Evolutionary conservation across 106 monocot genomes (phyloP), one percentile per base, ranked within the genome.

Genomic region (Triglochin maritima): DNA sequence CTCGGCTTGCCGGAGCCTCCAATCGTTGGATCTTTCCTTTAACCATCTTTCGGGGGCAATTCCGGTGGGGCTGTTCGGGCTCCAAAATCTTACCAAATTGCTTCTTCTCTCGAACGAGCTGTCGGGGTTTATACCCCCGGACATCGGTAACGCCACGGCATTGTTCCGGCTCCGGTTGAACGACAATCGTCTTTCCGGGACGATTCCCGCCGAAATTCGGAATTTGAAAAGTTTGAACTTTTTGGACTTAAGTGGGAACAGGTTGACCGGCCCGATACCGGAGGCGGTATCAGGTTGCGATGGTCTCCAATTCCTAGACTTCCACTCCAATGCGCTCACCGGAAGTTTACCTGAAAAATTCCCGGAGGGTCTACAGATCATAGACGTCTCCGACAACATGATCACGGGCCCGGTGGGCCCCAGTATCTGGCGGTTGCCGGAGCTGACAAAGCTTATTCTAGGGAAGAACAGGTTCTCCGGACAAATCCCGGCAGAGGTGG

Each of bases 11-110:
- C 70, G 50, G 68, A 66, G 68, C 44, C 80, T 98, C 2, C 82
- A 92, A 69, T 82, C 88, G 3, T 7, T 98, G 2, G 98, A 98
- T 75, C 88, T 98, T 59, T 98, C 98, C 12, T 89, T 82, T 71
- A 98, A 98, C 68, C 80, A 75, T 56, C 73, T 98, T 49, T 77
- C 88, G 3, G 98, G 98, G 2, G 44, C 76, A 59, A 84, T 98
- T 10, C 98, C 98, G 50, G 68, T 55, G 43, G 56, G 72, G 68
- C 44, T 98, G 1, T 98, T 98, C 59, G 65, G 73, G 17, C 58
- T 98, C 60, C 72, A 77, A 64, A 98, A 92, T 69, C 79, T 98
- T 44, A 86, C 92, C 59, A 91, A 98, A 64, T 29, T 98, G 68
- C 69, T 98, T 3, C 84, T 98, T 7, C 46, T 98, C 3, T 76